phyloP scores from a whole-genome alignment of 148 eudicot genomes.

The Dianthus caryophyllus region DNA sequence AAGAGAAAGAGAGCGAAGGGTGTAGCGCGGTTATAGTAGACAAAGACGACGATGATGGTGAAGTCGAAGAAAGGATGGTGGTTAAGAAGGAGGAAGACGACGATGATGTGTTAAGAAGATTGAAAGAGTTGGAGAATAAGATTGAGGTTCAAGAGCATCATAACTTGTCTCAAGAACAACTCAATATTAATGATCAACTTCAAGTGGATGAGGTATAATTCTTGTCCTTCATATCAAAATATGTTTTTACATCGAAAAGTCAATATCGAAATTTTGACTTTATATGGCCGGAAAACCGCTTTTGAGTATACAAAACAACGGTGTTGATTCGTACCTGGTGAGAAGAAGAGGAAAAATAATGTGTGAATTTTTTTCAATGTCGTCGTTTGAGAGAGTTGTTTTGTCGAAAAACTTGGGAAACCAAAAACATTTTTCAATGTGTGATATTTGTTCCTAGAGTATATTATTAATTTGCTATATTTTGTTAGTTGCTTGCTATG shows the following conservation, averaged over 20 bases:
- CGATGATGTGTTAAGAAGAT: slow-evolving; percentile 41
- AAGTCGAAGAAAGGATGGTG: too few species aligned
- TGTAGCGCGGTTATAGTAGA: slow-evolving; percentile 7
- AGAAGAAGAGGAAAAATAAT: too few species aligned
- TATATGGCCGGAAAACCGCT: too few species aligned
- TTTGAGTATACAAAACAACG: too few species aligned
- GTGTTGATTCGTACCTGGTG: too few species aligned
- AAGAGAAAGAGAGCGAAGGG: slow-evolving; percentile 13
- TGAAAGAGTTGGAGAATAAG: slow-evolving; percentile 46
- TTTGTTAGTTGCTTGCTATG: slow-evolving; percentile 70
- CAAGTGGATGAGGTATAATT: slow-evolving; percentile 87
- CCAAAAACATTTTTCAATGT: too few species aligned
- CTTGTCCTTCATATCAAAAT: too few species aligned
- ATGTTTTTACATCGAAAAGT: too few species aligned
- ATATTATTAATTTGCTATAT: neutral
- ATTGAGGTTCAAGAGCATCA: slow-evolving; percentile 39
- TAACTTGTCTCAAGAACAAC: slow-evolving; percentile 52
- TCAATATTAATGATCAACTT: slow-evolving; percentile 66
- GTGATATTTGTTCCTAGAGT: neutral
- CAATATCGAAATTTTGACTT: too few species aligned
- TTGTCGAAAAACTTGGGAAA: too few species aligned
- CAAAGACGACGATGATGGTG: neutral
- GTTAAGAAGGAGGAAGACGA: neutral
- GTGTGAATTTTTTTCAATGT: too few species aligned
- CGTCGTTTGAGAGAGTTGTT: too few species aligned